A percentile compares a stretch with the other conserved stretches of the same genome.
Evolutionary conservation across 2,329 filamentous ascomycete species (phyloP).

Genomic region (Nannizzia gypsea): DNA sequence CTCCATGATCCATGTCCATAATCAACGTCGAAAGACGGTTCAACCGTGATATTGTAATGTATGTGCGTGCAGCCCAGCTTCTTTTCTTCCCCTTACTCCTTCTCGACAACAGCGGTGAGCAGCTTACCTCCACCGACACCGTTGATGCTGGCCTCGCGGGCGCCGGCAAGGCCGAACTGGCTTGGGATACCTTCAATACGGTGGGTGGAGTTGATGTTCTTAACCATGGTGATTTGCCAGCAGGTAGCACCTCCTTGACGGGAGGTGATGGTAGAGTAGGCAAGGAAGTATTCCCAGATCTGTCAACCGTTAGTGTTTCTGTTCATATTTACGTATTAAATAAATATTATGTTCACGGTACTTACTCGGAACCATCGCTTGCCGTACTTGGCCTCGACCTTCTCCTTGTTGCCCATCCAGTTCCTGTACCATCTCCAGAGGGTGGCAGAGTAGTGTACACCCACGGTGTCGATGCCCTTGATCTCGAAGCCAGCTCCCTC

Average conservation of each 20-base stretch:
- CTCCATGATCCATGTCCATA: neutral
- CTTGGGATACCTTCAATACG: slow-evolving; percentile 60
- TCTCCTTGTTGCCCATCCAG: slow-evolving; percentile 88
- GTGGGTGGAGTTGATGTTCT: slow-evolving; percentile 82
- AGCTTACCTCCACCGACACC: slow-evolving; percentile 23
- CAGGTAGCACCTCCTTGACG: slow-evolving; percentile 75
- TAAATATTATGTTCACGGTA: slow-evolving; percentile 21
- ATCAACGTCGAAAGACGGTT: neutral
- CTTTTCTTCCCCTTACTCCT: neutral
- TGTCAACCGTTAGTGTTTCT: slow-evolving; percentile 27
- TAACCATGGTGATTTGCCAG: slow-evolving; percentile 76
- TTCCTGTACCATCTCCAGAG: slow-evolving; percentile 98
- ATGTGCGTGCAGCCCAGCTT: neutral
- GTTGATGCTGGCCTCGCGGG: slow-evolving; percentile 41
- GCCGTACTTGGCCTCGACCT: slow-evolving; percentile 90
- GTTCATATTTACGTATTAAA: too few relatives aligned
- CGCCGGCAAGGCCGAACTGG: slow-evolving; percentile 58
- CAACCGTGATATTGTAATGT: neutral
- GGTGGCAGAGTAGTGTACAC: slow-evolving; percentile 93
- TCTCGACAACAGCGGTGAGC: slow-evolving; percentile 7
- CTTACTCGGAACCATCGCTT: slow-evolving; percentile 87
- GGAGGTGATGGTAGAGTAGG: slow-evolving; percentile 70
- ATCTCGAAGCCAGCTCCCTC: slow-evolving; percentile 83
- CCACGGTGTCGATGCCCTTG: slow-evolving; percentile 84
- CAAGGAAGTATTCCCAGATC: slow-evolving; percentile 90